A percentile compares a stretch with the other conserved stretches of the same genome.
Evolutionary conservation across 768 basidiomycete genomes (phyloP).

Genomic region (Austroboletus festivus): DNA sequence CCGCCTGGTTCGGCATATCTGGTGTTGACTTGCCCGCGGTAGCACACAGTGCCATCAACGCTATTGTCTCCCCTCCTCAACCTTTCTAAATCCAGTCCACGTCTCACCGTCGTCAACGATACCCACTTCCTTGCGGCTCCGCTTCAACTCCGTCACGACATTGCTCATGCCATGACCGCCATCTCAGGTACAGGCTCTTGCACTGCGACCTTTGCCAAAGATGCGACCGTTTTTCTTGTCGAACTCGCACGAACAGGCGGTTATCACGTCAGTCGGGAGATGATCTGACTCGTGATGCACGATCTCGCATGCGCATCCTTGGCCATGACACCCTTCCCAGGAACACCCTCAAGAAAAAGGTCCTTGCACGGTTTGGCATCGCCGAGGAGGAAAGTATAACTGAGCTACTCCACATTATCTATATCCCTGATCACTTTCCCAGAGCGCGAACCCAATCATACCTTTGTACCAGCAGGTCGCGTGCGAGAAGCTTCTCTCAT

Average conservation of each 20-base stretch:
- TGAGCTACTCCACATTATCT: slow-evolving; percentile 64
- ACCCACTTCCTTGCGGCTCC: slow-evolving; percentile 83
- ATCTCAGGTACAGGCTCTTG: slow-evolving; percentile 84
- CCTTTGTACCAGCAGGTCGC: slow-evolving; percentile 33
- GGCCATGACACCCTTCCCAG: slow-evolving; percentile 15
- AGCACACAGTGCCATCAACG: slow-evolving; percentile 49
- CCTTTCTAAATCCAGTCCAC: slow-evolving; percentile 52
- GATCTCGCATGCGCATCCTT: slow-evolving; percentile 52
- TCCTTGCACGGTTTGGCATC: slow-evolving; percentile 58
- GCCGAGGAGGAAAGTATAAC: slow-evolving; percentile 40
- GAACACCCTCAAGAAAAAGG: slow-evolving; percentile 40
- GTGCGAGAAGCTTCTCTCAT: slow-evolving; percentile 73
- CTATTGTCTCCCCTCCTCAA: slow-evolving; percentile 55
- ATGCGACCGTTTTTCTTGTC: slow-evolving; percentile 38
- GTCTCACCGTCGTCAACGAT: slow-evolving; percentile 72
- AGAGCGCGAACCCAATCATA: slow-evolving; percentile 17
- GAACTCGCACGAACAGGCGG: slow-evolving; percentile 74
- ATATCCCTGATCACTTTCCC: slow-evolving; percentile 52
- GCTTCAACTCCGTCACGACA: slow-evolving; percentile 56
- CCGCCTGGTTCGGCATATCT: slow-evolving; percentile 82
- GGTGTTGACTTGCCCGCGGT: slow-evolving; percentile 75
- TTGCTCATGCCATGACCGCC: slow-evolving; percentile 62
- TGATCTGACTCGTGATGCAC: slow-evolving; percentile 62
- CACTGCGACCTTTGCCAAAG: slow-evolving; percentile 59
- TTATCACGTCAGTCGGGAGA: slow-evolving; percentile 73